phyloP scores from a whole-genome alignment of 2,329 filamentous ascomycete species.

The Aspergillus hiratsukae region DNA sequence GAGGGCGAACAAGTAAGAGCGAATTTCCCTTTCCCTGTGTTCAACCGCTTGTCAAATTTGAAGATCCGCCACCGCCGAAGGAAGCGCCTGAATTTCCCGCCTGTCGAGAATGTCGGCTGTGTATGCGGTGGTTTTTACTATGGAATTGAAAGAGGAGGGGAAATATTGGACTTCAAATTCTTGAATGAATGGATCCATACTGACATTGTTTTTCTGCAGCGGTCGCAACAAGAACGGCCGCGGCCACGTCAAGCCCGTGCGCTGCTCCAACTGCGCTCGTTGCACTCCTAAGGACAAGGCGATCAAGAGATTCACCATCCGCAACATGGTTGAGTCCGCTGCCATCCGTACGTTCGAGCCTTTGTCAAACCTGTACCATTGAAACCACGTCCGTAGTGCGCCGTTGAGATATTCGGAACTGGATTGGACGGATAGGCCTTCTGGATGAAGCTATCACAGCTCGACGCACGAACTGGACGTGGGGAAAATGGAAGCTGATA shows the following conservation, averaged over 20 bases:
- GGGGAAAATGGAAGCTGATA: not conserved
- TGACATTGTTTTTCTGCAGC: slow-evolving; percentile 51
- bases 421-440: slow-evolving; percentile 1
- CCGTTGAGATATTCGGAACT: slow-evolving; percentile 7
- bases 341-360: slow-evolving; percentile 81
- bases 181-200: slow-evolving; percentile 6
- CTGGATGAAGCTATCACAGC: not conserved
- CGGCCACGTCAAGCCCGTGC: slow-evolving; percentile 99
- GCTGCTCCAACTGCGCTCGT: slow-evolving; percentile 81
- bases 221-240: slow-evolving; percentile 99
- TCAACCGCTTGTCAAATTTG: slow-evolving; percentile 24
- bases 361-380: slow-evolving; percentile 4
- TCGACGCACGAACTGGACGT: not conserved
- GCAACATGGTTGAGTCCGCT: slow-evolving; percentile 99
- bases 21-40: slow-evolving; percentile 20
- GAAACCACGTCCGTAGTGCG: slow-evolving; percentile 3
- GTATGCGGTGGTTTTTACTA: not conserved
- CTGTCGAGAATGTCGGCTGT: not conserved
- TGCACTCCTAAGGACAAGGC: slow-evolving; percentile 99
- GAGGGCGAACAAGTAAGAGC: slow-evolving; percentile 66
- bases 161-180: not conserved
- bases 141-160: not conserved
- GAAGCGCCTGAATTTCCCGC: not conserved
- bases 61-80: slow-evolving; percentile 11
- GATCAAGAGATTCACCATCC: slow-evolving; percentile 99